Evolutionary conservation across 2,329 filamentous ascomycete genomes (phyloP).

Genomic region (Paecilomyces dactylethromorphus): DNA sequence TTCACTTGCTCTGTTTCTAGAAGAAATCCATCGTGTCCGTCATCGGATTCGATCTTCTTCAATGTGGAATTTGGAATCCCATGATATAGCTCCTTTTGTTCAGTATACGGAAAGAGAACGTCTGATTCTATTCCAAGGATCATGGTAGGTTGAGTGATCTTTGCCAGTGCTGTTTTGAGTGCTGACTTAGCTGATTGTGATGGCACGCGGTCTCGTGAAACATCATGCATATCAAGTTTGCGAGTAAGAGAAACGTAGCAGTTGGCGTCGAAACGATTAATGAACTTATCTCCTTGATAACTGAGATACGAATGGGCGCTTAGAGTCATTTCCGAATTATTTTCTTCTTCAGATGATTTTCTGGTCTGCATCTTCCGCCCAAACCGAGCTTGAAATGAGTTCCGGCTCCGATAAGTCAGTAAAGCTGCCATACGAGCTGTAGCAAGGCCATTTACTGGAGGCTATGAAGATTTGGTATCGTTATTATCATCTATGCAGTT

Average conservation of each 20-base stretch:
- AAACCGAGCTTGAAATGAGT: conserved; percentile 30
- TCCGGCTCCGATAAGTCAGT: conserved; percentile 31
- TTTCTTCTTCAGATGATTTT: background rate
- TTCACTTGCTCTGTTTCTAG: conserved; percentile 20
- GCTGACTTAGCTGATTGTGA: background rate
- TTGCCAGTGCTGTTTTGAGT: background rate
- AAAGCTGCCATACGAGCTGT: conserved; percentile 34
- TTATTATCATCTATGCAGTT: too few species aligned
- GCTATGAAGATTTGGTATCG: too few species aligned
- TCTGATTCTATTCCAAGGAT: background rate
- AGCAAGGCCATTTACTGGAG: conserved; percentile 26
- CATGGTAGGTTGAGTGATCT: background rate
- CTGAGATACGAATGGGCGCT: conserved; percentile 32
- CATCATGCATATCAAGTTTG: conserved; percentile 35
- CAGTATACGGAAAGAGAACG: background rate
- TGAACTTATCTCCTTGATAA: conserved; percentile 35
- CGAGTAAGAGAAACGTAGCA: conserved; percentile 32
- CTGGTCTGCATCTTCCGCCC: too few species aligned
- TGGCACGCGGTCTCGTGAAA: conserved; percentile 14
- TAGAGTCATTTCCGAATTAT: too few species aligned
- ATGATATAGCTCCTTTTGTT: background rate
- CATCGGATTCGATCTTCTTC: conserved; percentile 17
- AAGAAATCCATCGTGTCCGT: conserved; percentile 34
- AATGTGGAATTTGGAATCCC: conserved; percentile 20
- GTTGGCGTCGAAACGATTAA: conserved; percentile 33